These are phyloP conservation scores for Senna tora DNA, from an alignment of 306 rosid genomes.

Conservation along the genomic window DNA sequence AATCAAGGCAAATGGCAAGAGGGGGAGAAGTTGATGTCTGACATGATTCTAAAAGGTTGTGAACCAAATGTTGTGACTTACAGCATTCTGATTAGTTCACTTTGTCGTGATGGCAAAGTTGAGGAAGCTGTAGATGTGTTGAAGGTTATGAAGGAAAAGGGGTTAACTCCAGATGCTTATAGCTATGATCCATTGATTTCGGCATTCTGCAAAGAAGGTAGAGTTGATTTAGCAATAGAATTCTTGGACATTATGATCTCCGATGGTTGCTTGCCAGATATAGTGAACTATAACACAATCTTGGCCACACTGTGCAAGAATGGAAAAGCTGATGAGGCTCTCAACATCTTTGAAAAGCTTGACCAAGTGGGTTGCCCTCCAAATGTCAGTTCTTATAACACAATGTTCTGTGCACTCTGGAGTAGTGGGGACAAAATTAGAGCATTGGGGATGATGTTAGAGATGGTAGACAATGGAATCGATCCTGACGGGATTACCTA, in stretches of 20 bases:
- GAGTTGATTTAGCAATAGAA: constrained; percentile 66
- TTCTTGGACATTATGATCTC: constrained; percentile 72
- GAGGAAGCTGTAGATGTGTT: constrained; percentile 70
- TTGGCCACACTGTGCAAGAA: constrained; percentile 72
- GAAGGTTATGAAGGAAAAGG: constrained; percentile 75
- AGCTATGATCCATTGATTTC: constrained; percentile 84
- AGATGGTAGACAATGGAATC: constrained; percentile 65
- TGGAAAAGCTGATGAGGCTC: constrained; percentile 70
- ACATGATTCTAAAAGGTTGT: constrained; percentile 63
- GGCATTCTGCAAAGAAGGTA: constrained; percentile 73
- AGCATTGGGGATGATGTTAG: constrained; percentile 69
- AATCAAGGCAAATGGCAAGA: constrained; percentile 66
- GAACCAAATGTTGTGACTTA: constrained; percentile 72
- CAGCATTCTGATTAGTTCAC: constrained; percentile 65
- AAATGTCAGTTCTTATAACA: constrained; percentile 79
- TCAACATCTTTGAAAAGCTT: constrained; percentile 70
- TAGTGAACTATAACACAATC: constrained; percentile 77
- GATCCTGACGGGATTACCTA: constrained; percentile 80
- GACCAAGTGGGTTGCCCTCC: constrained; percentile 82
- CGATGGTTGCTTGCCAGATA: constrained; percentile 78
- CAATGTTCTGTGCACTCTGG: constrained; percentile 84
- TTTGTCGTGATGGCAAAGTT: constrained; percentile 68
- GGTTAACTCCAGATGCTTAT: constrained; percentile 74
- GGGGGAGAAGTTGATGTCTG: constrained; percentile 62
- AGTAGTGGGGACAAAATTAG: constrained; percentile 62